Evolutionary conservation across 2,329 filamentous ascomycete species (phyloP), one percentile per base, ranked within the genome.

Genomic region (Epichloe sp.): DNA sequence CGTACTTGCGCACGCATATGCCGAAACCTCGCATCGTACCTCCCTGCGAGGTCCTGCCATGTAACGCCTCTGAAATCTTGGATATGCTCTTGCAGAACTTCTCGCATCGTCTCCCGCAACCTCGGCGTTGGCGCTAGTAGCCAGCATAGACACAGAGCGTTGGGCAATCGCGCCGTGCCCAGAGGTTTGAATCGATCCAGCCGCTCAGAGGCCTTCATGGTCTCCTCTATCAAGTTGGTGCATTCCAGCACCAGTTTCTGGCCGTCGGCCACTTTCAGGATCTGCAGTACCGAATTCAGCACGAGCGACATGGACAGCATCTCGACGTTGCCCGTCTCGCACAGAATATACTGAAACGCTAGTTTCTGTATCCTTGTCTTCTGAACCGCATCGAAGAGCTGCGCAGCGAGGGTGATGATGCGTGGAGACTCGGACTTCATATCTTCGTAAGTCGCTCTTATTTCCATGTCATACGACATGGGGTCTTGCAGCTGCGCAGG

Each of bases 251-350:
- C 21, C 11, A 50, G 14, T 10, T 23, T 21, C 15, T 40, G 11
- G 11, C 23, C 36, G 36, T 38, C 12, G 40, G n/a, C 12, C 1
- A 31, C 17, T 26, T 44, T 31, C 6, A 50, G 34, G 6, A 50
- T 50, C 21, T 44, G 48, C 48, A 50, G 23, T n/a, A 40, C 35
- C 41, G 11, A 44, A 41, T 50, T 45, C 26, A 50, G 48, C 40
- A 50, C 48, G 15, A 50, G 41, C 12, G 48, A 36, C 48, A 50
- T 45, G 48, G 41, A 38, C 8, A 50, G 34, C 5, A 50, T 23
- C 41, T 50, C 48, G 21, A 44, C 40, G 31, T 43, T 36, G 41
- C 48, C 48, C 7, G 48, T 50, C n/a, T 50, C 48, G 40, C 21
- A 34, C 6, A 50, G 48, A 10, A 50, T 50, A 21, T 42, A 49